A percentile compares a stretch with the other conserved stretches of the same genome.
Conservation (phyloP, 345 rosid species). For the Citrus reticulata region DNA sequence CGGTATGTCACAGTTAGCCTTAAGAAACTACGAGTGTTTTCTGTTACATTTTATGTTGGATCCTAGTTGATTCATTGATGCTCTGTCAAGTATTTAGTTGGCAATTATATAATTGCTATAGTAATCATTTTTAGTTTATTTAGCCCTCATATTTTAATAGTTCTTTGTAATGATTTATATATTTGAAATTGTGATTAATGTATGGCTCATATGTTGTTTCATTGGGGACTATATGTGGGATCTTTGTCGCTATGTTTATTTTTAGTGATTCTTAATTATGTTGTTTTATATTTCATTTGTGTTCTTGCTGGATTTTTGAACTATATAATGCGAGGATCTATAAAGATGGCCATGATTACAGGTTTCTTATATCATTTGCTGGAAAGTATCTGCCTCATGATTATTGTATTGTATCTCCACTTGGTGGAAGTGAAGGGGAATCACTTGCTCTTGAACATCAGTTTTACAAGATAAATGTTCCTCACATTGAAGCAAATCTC, state of each 20-base stretch:
- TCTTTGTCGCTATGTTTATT: too few relatives aligned
- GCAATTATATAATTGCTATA: too few relatives aligned
- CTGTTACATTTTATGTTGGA: background rate
- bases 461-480: conserved; percentile 55
- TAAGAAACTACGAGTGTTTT: background rate
- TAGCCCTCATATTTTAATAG: background rate
- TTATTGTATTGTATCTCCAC: conserved; percentile 45
- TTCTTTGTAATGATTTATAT: background rate
- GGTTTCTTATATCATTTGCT: conserved; percentile 85
- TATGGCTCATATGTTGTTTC: background rate
- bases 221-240: background rate
- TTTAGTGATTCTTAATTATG: background rate
- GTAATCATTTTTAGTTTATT: background rate
- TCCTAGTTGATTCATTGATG: background rate
- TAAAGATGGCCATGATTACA: conserved; percentile 34
- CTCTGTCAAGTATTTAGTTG: background rate
- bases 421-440: conserved; percentile 31
- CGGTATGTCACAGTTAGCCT: conserved; percentile 44
- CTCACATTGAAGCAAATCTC: conserved; percentile 50
- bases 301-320: conserved; percentile 1
- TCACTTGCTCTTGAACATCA: conserved; percentile 44
- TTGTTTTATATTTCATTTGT: background rate
- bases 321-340: background rate
- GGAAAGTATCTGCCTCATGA: conserved; percentile 80
- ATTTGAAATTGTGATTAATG: background rate